Evolutionary conservation across 176 grass and related monocot genomes (phyloP).

Genomic region (Raddia distichophylla): DNA sequence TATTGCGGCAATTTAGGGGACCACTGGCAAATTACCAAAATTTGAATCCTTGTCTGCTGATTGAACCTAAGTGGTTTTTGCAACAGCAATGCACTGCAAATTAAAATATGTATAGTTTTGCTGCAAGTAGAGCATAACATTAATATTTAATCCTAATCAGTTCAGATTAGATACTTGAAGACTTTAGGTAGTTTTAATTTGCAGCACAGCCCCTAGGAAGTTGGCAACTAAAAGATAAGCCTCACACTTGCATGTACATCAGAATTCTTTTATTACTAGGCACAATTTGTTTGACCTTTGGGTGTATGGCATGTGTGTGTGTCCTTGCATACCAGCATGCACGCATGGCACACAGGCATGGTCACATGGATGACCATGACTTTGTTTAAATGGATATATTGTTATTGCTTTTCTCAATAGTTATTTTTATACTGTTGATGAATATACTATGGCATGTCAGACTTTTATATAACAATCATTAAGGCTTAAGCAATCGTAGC

Average conservation of each 20-base stretch:
- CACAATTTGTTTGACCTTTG: constrained; percentile 28
- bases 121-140: neutral
- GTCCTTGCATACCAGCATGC: neutral
- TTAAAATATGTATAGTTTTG: neutral
- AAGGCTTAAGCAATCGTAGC: neutral
- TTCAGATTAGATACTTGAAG: constrained; percentile 11
- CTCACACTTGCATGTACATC: constrained; percentile 2
- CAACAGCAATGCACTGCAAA: neutral
- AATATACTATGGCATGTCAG: neutral
- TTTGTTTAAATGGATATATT: neutral
- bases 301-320: neutral
- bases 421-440: neutral
- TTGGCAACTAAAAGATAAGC: constrained; percentile 15
- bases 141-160: neutral
- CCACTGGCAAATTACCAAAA: neutral
- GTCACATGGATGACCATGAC: neutral
- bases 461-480: constrained; percentile 2
- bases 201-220: neutral
- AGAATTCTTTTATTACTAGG: neutral
- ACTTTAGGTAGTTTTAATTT: no score
- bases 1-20: constrained; percentile 5
- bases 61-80: constrained; percentile 29
- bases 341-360: neutral
- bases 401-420: constrained; percentile 6
- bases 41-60: constrained; percentile 15